A percentile compares a stretch with the other conserved stretches of the same genome.
These are phyloP conservation scores for Daedaleopsis sinensis DNA, from an alignment of 768 basidiomycete genomes.

Conservation along the genomic window DNA sequence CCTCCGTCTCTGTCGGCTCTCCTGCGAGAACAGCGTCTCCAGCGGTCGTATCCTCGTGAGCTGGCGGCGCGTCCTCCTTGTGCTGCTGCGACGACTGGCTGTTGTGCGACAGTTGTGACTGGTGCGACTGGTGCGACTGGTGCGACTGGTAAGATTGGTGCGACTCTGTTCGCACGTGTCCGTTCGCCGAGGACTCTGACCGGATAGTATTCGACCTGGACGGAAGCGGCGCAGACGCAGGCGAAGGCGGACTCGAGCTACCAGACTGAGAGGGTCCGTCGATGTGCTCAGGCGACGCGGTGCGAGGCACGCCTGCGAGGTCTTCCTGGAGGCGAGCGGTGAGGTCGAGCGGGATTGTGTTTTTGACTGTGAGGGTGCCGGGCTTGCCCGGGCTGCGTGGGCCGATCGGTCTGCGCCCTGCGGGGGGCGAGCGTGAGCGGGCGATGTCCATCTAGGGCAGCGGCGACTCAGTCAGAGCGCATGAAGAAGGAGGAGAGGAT, in stretches of 20 bases:
- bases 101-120: too few relatives aligned
- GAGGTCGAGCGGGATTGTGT: conserved; percentile 23
- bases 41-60: background rate
- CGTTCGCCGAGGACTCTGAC: background rate
- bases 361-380: conserved; percentile 15
- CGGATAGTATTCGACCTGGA: background rate
- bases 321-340: conserved; percentile 21
- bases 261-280: conserved; percentile 2
- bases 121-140: too few relatives aligned
- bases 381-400: conserved; percentile 24
- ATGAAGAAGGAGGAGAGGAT: background rate
- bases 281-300: conserved; percentile 8
- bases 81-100: background rate
- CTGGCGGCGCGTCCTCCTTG: background rate
- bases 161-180: background rate
- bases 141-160: too few relatives aligned
- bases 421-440: conserved; percentile 22
- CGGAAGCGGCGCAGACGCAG: background rate
- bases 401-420: conserved; percentile 20
- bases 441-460: conserved; percentile 14
- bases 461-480: conserved; percentile 1
- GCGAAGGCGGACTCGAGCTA: conserved; percentile 12
- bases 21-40: background rate
- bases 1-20: background rate
- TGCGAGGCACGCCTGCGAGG: background rate